Evolutionary conservation across 345 rosid species (phyloP).

Genomic region (Citrus maxima): DNA sequence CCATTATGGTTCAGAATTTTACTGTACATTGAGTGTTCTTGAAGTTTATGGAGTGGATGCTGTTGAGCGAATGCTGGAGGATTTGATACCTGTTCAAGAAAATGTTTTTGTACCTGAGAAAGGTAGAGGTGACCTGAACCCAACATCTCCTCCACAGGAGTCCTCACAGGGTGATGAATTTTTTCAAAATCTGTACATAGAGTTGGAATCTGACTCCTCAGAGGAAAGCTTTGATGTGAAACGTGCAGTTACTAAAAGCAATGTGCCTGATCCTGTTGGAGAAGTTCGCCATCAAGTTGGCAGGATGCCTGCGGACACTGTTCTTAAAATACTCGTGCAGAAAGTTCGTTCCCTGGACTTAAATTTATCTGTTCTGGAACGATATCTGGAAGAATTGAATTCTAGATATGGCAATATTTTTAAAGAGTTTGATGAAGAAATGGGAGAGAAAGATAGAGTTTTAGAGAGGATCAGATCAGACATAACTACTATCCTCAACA

Average conservation of each 20-base stretch:
- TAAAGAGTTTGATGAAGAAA: conserved; percentile 68
- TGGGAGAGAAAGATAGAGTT: conserved; percentile 44
- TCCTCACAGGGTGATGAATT: conserved; percentile 31
- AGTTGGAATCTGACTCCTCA: conserved; percentile 30
- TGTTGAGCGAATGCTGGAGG: conserved; percentile 90
- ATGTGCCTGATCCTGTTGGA: conserved; percentile 45
- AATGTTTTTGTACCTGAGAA: conserved; percentile 37
- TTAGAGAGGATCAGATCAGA: conserved; percentile 52
- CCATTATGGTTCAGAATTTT: conserved; percentile 90
- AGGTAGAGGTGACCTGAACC: conserved; percentile 40
- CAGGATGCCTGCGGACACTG: conserved; percentile 94
- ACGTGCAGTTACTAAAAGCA: conserved; percentile 34
- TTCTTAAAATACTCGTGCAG: conserved; percentile 88
- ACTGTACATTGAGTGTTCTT: conserved; percentile 79
- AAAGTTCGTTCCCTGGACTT: conserved; percentile 83
- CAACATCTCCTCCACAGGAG: conserved; percentile 30
- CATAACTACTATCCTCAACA: conserved; percentile 39
- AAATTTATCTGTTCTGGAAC: conserved; percentile 77
- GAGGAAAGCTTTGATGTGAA: conserved; percentile 34
- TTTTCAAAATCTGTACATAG: conserved; percentile 26
- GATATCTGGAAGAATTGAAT: conserved; percentile 81
- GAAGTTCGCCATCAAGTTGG: conserved; percentile 75
- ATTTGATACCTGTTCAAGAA: conserved; percentile 70
- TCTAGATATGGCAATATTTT: conserved; percentile 65
- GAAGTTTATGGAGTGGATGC: conserved; percentile 97